Evolutionary conservation across 2,329 filamentous ascomycete genomes (phyloP).

Genomic region (Botrytis pseudocinerea): DNA sequence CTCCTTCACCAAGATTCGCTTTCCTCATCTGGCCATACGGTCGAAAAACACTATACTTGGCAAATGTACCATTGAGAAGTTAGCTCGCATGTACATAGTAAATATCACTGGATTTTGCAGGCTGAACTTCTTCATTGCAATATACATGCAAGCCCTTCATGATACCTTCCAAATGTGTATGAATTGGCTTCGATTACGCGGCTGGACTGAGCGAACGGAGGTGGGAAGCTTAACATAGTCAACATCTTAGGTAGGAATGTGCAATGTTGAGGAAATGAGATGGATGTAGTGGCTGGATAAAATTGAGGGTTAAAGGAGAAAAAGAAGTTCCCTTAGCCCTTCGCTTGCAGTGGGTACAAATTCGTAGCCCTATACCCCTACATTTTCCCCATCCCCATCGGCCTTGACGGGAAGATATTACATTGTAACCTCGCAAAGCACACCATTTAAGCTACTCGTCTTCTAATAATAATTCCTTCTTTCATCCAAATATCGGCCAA

Average conservation of each 20-base stretch:
- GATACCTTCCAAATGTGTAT: conserved; percentile 18
- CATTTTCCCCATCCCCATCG: neutral
- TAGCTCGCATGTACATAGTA: neutral
- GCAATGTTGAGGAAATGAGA: conserved; percentile 4
- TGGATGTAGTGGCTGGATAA: conserved; percentile 2
- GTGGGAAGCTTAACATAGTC: neutral
- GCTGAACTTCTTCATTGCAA: neutral
- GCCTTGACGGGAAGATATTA: neutral
- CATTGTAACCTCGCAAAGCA: neutral
- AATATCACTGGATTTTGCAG: neutral
- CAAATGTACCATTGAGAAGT: neutral
- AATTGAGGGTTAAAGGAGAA: neutral
- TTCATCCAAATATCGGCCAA: neutral
- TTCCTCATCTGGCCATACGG: conserved; percentile 10
- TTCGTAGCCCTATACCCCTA: neutral
- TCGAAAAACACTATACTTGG: conserved; percentile 3
- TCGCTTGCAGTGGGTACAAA: neutral
- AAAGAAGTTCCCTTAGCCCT: neutral
- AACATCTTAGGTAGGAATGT: neutral
- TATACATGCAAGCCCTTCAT: conserved; percentile 10
- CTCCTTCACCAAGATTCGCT: conserved; percentile 7
- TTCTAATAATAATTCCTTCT: neutral
- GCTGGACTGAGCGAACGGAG: neutral
- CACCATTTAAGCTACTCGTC: neutral
- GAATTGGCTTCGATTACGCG: neutral